Conservation (phyloP, 257 asterid genomes). For the Datura wrightii region DNA sequence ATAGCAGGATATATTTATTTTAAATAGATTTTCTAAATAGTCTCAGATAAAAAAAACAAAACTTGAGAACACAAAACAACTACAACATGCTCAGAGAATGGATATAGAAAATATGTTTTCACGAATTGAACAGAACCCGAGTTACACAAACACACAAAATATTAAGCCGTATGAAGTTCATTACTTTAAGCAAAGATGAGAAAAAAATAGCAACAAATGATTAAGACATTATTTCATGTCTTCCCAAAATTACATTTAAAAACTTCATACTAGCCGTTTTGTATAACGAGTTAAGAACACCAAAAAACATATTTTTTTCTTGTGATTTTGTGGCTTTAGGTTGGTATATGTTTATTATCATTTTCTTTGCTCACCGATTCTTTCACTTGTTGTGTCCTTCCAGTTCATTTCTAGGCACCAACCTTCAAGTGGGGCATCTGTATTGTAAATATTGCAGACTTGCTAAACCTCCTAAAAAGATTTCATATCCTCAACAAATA, state of each 20-base stretch:
- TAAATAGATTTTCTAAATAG: neutral
- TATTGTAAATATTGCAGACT: conserved; percentile 74
- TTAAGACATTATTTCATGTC: no score
- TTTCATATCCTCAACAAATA: conserved; percentile 71
- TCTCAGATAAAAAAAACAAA: neutral
- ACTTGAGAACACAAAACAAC: neutral
- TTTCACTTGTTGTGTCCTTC: neutral
- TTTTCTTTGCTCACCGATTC: neutral
- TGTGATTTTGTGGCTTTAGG: neutral
- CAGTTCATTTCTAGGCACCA: conserved; percentile 86
- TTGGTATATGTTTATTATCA: neutral
- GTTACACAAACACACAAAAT: neutral
- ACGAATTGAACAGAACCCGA: neutral
- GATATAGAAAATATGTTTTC: neutral
- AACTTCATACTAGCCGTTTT: no score
- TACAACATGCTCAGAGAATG: neutral
- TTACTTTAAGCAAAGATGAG: neutral
- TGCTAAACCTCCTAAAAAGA: conserved; percentile 69
- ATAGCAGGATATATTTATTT: neutral
- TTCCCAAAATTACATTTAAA: no score
- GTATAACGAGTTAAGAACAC: no score
- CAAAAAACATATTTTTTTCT: neutral
- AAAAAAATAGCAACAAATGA: neutral
- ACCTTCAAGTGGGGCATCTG: conserved; percentile 87
- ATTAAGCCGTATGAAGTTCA: neutral